Base-by-base conservation (phyloP, 2,329 filamentous ascomycete species). In the Zasmidium cellare region DNA sequence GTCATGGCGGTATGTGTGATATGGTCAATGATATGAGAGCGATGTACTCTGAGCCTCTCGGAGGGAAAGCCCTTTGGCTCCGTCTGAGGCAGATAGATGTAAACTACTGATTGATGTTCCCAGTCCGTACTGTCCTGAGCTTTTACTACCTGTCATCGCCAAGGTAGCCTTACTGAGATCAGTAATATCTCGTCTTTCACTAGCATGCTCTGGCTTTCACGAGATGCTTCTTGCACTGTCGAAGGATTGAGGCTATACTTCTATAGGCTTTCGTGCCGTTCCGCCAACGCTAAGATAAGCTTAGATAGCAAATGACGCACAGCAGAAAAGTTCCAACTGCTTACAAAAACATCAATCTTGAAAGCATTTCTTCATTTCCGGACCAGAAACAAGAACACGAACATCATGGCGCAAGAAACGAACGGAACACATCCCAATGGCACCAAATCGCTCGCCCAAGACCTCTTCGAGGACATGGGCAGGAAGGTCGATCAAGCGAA, bases 401-500 rank as follows among this genome's bases (percentile, higher is more conserved):
- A 51, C 3, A 25, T n/a, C 28, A 61, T 61, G 58, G 56, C 56
- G 25, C 51, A 59, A 25, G 41, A 59, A 47, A 53, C 38, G 9
- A 55, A 54, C 35, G 53, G 51, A 25, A 49, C 35, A 18, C 55
- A 57, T 46, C 51, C 53, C 20, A 61, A 63, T 48, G 60, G 61
- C 35, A 50, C 46, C 54, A 61, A 61, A 41, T 66, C 70, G 1
- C 60, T 79, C 45, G 77, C 77, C 11, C 69, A 78, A 56, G 79
- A 81, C 59, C 74, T 81, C 49, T 82, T 82, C 70, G 76, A 79
- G 67, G 79, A 81, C 64, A 81, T 82, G 78, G 78, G 78, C 46
- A 71, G 75, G 48, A 76, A 80, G 66, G 79, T 80, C 58, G 74
- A 74, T 38, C 68, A 71, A 66, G 71, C 72, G 50, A 70, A 67